Conservation (phyloP, 2,329 filamentous ascomycete species). For the Colletotrichum echinochloae region DNA sequence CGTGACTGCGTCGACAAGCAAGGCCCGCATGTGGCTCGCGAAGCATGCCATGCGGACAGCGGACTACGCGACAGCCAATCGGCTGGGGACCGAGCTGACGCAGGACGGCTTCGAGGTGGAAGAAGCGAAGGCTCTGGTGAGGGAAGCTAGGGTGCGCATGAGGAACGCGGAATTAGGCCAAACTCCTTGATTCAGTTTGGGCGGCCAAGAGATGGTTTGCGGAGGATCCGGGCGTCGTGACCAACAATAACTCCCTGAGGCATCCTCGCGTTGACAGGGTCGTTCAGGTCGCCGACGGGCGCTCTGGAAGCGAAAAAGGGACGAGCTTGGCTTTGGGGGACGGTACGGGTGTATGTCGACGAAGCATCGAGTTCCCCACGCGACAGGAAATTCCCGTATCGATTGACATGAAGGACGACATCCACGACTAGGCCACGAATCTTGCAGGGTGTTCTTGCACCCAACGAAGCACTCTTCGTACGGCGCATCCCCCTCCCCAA, state of each 20-base stretch:
- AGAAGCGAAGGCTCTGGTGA: constrained; percentile 92
- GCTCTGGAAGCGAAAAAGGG: neutral
- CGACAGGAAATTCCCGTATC: neutral
- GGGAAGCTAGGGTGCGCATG: constrained; percentile 84
- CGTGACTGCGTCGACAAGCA: constrained; percentile 91
- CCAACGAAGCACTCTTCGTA: neutral
- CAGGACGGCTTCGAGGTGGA: constrained; percentile 97
- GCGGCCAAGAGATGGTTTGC: neutral
- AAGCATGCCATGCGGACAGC: constrained; percentile 80
- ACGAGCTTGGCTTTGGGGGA: neutral
- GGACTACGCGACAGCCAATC: constrained; percentile 81
- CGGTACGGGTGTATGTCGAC: neutral
- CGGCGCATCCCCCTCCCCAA: neutral
- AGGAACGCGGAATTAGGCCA: constrained; percentile 58
- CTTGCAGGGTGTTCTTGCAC: neutral
- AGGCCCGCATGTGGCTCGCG: constrained; percentile 94
- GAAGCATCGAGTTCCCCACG: neutral
- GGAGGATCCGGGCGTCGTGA: neutral
- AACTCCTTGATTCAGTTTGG: constrained; percentile 16
- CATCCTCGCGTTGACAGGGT: neutral
- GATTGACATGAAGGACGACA: neutral
- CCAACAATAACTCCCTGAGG: neutral
- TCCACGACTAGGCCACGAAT: neutral
- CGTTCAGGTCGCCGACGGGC: neutral
- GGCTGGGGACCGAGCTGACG: constrained; percentile 89